These are phyloP conservation scores for Albugo laibachii DNA, from an alignment of 352 stramenopile species.

Conservation along the genomic window DNA sequence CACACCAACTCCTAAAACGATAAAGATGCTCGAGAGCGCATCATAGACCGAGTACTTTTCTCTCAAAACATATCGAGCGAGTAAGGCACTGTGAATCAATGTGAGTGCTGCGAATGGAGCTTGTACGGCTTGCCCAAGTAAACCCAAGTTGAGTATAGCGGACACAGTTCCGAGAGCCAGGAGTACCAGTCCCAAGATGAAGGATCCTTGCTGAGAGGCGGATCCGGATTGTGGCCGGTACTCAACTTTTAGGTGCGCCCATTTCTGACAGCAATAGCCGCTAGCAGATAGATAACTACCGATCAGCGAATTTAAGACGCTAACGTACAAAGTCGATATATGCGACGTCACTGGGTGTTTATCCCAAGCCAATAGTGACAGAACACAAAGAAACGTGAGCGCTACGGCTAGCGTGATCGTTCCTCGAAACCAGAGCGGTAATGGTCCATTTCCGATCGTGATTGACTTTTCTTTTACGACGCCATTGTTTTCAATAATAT, in stretches of 20 bases:
- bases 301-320: slow-evolving; percentile 51
- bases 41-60: slow-evolving; percentile 31
- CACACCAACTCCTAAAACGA: slow-evolving; percentile 33
- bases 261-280: slow-evolving; percentile 68
- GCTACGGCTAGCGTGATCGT: no score
- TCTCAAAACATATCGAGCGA: slow-evolving; percentile 37
- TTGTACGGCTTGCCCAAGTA: slow-evolving; percentile 54
- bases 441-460: no score
- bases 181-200: slow-evolving; percentile 30
- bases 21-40: slow-evolving; percentile 32
- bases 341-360: no score
- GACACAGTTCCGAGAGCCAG: slow-evolving; percentile 45
- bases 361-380: no score
- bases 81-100: slow-evolving; percentile 54
- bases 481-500: no score
- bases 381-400: no score
- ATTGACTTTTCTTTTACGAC: no score
- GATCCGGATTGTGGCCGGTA: slow-evolving; percentile 23
- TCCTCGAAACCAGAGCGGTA: no score
- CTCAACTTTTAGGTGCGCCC: slow-evolving; percentile 35
- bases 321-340: slow-evolving; percentile 19
- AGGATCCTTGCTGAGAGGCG: slow-evolving; percentile 36
- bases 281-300: slow-evolving; percentile 57
- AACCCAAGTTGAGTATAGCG: slow-evolving; percentile 44
- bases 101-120: slow-evolving; percentile 61